Conservation (phyloP, 441 rosid genomes). For the Corymbia calophylla region DNA sequence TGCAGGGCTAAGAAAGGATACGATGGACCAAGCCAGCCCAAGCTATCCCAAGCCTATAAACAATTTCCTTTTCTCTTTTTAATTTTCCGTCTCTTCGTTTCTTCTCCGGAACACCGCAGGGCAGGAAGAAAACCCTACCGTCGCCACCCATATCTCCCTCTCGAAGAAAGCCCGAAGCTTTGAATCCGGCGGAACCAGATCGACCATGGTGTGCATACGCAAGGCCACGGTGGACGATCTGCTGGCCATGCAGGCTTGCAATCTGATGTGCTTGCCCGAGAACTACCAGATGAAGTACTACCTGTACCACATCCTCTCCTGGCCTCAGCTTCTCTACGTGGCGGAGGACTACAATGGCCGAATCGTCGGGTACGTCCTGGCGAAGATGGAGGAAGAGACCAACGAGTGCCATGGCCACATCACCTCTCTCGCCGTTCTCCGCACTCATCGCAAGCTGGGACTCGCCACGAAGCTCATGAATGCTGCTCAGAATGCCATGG, state of each 20-base stretch:
- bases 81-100: background rate
- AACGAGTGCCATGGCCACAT: constrained; percentile 97
- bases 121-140: background rate
- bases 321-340: constrained; percentile 99
- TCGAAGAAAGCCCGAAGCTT: background rate
- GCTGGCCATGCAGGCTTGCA: constrained; percentile 95
- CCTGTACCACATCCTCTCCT: constrained; percentile 89
- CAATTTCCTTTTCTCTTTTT: background rate
- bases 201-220: constrained; percentile 83
- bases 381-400: constrained; percentile 98
- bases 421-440: constrained; percentile 97
- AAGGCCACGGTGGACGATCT: constrained; percentile 94
- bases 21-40: background rate
- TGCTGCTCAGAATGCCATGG: constrained; percentile 97
- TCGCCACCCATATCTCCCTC: background rate
- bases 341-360: constrained; percentile 95
- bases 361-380: constrained; percentile 91
- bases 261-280: constrained; percentile 87
- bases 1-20: background rate
- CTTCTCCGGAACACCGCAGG: background rate
- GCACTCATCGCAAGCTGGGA: constrained; percentile 92
- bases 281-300: constrained; percentile 98
- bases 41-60: background rate
- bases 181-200: background rate
- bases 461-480: constrained; percentile 98